Conservation (phyloP, 2,329 filamentous ascomycete species). For the Bipolaris gigantea region DNA sequence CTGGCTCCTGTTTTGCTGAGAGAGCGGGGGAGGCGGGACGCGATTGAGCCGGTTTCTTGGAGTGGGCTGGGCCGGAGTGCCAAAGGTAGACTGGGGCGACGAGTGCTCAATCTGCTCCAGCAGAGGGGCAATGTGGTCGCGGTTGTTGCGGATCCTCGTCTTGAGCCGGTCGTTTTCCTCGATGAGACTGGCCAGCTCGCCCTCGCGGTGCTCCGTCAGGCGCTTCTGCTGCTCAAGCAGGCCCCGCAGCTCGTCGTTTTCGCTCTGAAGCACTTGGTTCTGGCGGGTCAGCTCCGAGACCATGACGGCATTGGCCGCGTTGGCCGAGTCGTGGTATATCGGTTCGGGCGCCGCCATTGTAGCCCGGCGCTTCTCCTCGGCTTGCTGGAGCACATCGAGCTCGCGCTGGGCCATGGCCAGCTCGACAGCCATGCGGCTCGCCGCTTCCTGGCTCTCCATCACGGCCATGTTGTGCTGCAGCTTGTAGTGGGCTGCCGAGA, state of each 20-base stretch:
- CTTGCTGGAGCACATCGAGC: constrained; percentile 77
- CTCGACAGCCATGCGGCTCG: constrained; percentile 86
- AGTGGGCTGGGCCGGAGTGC: constrained; percentile 59
- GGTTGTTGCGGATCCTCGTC: constrained; percentile 83
- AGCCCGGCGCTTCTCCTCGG: constrained; percentile 67
- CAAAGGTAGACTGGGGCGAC: constrained; percentile 61
- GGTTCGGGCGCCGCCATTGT: constrained; percentile 58
- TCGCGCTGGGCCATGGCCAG: constrained; percentile 89
- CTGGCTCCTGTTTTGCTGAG: constrained; percentile 52
- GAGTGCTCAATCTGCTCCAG: constrained; percentile 60
- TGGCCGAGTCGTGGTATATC: constrained; percentile 55
- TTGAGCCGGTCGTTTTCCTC: constrained; percentile 79
- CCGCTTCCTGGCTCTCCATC: constrained; percentile 81
- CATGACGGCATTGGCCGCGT: constrained; percentile 60
- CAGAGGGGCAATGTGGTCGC: constrained; percentile 73
- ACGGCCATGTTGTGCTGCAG: constrained; percentile 83
- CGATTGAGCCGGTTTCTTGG: constrained; percentile 38
- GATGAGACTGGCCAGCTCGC: constrained; percentile 67
- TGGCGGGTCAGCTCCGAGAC: constrained; percentile 53
- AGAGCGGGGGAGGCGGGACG: constrained; percentile 53
- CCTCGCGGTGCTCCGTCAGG: constrained; percentile 75
- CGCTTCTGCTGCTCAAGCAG: constrained; percentile 74
- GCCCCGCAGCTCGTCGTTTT: constrained; percentile 65
- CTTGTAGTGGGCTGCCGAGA: constrained; percentile 86
- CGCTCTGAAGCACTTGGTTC: constrained; percentile 67